Base-by-base conservation (phyloP, 139 green algal genomes). In the Coelastrella sp. region DNA sequence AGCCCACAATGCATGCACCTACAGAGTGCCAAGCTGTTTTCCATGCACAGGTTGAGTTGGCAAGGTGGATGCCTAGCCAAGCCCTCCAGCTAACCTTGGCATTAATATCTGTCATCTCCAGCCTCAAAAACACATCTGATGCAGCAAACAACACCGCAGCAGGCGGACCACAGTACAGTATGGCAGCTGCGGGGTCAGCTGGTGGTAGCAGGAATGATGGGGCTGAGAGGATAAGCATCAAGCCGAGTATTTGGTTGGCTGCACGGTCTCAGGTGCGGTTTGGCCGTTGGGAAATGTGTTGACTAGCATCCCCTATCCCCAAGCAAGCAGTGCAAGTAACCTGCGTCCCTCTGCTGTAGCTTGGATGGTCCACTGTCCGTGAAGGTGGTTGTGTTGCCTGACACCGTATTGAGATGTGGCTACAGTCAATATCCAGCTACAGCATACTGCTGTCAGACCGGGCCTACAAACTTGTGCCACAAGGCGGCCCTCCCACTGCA, bases 11-110 rank as follows among this genome's bases (percentile, higher is more conserved):
- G 32, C 32, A 47, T 47, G 32, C 32, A 47, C 32, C 32, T 47
- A 47, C 32, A 47, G 32, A 47, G 32, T 47, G 32, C 32, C 32
- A 47, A 47, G 32, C 32, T 47, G 32, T 47, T 47, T 47, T 47
- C 32, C 32, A 47, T 47, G 32, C 61, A 71, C 80, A 86, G 80
- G 80, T 75, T 58, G 59, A 86, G 64, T n/a, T 87, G 64, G 23
- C 47, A 4, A 17, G 81, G 3, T 87, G 81, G 81, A 23, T 76
- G 81, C 81, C 81, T 16, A 10, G 11, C 3, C 81, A 87, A 17
- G 81, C 81, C n/a, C 81, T 87, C 23, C 81, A 76, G 6, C 14
- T 87, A 64, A 77, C 4, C 81, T 22, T 87, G 23, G 81, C 81
- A 65, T 61, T 64, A 60, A 7, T 8, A n/a, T 4, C 4, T 65